A percentile compares a stretch with the other conserved stretches of the same genome.
Conservation (phyloP, 177 flowering plant genomes). For the Tripterygium wilfordii region DNA sequence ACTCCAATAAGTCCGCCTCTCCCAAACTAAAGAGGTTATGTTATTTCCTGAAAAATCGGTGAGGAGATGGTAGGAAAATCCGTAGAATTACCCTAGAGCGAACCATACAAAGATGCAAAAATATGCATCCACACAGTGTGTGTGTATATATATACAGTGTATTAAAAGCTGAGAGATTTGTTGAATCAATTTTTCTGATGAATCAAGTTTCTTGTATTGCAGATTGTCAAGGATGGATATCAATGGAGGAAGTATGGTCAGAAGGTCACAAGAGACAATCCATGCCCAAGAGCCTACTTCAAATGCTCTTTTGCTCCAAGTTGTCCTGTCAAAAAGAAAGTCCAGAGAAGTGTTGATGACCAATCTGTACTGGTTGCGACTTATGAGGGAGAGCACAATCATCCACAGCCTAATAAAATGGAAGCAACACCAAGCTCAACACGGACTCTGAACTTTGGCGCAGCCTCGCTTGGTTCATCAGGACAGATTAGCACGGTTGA, state of each 20-base stretch:
- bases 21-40: too few relatives aligned
- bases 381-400: constrained; percentile 82
- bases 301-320: constrained; percentile 91
- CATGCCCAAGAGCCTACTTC: constrained; percentile 79
- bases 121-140: too few relatives aligned
- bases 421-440: constrained; percentile 27
- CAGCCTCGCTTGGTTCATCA: constrained; percentile 24
- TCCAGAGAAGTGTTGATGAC: constrained; percentile 71
- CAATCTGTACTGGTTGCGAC: constrained; percentile 68
- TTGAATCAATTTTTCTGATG: too few relatives aligned
- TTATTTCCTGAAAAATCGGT: too few relatives aligned
- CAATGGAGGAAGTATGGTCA: constrained; percentile 74
- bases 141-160: too few relatives aligned
- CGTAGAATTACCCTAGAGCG: too few relatives aligned
- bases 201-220: too few relatives aligned
- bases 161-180: too few relatives aligned
- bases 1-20: too few relatives aligned
- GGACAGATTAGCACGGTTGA: constrained; percentile 47
- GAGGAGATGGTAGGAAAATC: too few relatives aligned
- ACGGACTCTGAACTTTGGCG: constrained; percentile 14
- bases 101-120: too few relatives aligned
- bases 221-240: constrained; percentile 55
- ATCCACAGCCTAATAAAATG: constrained; percentile 27
- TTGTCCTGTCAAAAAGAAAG: constrained; percentile 96
- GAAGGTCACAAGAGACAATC: constrained; percentile 61